Conservation (phyloP, 768 basidiomycete species). For the Kwoniella botswanensis region DNA sequence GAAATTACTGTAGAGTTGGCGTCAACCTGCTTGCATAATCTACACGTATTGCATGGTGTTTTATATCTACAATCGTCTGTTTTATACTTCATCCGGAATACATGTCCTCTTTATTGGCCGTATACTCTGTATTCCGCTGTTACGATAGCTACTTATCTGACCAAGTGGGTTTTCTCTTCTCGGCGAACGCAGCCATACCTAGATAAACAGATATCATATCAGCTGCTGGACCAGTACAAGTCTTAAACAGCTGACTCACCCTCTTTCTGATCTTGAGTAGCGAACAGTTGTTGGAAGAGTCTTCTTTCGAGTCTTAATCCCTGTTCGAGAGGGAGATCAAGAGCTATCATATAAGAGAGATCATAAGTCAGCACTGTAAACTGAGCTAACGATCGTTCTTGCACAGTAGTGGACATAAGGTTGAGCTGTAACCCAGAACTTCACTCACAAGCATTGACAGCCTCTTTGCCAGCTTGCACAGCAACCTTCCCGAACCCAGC, state of each 20-base stretch:
- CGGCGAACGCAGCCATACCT: constrained; percentile 95
- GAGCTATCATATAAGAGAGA: constrained; percentile 62
- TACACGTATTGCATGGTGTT: too few species aligned
- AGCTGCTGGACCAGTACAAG: background rate
- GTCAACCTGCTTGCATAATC: too few species aligned
- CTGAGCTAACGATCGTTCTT: too few species aligned
- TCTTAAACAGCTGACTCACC: constrained; percentile 63
- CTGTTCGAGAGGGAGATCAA: constrained; percentile 77
- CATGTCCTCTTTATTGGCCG: too few species aligned
- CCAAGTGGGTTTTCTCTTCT: constrained; percentile 88
- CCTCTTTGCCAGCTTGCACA: constrained; percentile 86
- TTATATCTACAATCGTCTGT: background rate
- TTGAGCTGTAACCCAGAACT: too few species aligned
- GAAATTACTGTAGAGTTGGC: too few species aligned
- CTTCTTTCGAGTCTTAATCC: constrained; percentile 86
- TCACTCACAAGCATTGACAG: constrained; percentile 78
- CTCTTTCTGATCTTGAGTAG: constrained; percentile 93
- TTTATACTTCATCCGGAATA: too few species aligned
- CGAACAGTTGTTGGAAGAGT: constrained; percentile 88
- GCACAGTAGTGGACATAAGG: too few species aligned
- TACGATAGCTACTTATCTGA: constrained; percentile 63
- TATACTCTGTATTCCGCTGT: background rate
- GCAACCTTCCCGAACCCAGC: constrained; percentile 81
- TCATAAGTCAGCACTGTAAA: background rate
- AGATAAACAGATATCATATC: background rate